Evolutionary conservation across 2,329 filamentous ascomycete genomes (phyloP), one percentile per base, ranked within the genome.

Genomic region (Berkeleyomyces rouxiae): DNA sequence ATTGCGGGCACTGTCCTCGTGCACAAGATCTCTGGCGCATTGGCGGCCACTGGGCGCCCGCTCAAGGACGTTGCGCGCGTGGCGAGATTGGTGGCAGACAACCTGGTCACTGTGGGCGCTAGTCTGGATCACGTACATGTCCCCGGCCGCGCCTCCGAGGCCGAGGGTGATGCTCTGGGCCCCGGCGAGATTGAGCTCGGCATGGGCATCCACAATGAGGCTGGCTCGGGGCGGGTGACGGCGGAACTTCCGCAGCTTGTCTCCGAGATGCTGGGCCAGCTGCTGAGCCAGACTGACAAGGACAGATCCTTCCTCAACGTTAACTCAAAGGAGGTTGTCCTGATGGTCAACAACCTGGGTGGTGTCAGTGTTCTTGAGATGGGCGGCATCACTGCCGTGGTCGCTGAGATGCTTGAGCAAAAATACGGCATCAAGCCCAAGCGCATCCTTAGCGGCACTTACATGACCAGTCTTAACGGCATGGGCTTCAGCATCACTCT

Each of bases 91-190:
- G 82, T 83, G 2, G 85, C 88, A 2, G 78, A 82, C 16, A 95
- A 95, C 70, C 74, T 92, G 5, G 87, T 95, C 42, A 90, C 87
- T 49, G 88, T 96, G 31, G 92, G 91, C 13, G 87, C 88, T 2
- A 92, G 88, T 61, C 75, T 96, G 49, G 86, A 87, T 66, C 91
- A 95, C 71, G 91, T 96, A n/a, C 92, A 96, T 70, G 88, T 96
- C 0, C 92, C 92, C 0, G 91, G 92, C 3, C 81, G 90, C 65
- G 80, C 77, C 1, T 66, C 65, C 33, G 68, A 67, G 9, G 69
- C 70, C 0, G 78, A 78, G 51, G 81, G 83, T 33, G 83, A 84
- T 37, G 71, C 68, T 49, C 73, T 92, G 63, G 78, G 74, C 57
- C 72, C 68, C 2, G 79, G 76, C 46, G 80, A 84, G 70, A 79